phyloP scores from a whole-genome alignment of 768 basidiomycete genomes.

The Nidularia sp. region DNA sequence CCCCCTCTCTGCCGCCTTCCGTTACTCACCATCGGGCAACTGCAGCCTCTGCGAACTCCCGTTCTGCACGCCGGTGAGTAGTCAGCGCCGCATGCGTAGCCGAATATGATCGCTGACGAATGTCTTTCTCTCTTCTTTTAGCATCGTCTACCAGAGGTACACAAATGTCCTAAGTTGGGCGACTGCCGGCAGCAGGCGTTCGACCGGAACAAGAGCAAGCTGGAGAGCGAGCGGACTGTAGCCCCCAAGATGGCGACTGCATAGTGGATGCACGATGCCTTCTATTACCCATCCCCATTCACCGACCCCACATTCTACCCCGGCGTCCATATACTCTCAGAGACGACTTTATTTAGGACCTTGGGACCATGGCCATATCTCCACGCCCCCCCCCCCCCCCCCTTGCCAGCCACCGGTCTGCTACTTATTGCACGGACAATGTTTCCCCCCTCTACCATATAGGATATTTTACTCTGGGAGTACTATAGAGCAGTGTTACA shows the following conservation, averaged over 20 bases:
- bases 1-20: slow-evolving; percentile 52
- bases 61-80: slow-evolving; percentile 75
- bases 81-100: neutral
- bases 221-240: slow-evolving; percentile 86
- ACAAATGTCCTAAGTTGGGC: slow-evolving; percentile 78
- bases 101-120: too few species aligned
- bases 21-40: slow-evolving; percentile 76
- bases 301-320: neutral
- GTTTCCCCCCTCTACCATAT: slow-evolving; percentile 3
- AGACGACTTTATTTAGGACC: too few species aligned
- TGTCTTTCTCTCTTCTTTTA: slow-evolving; percentile 21
- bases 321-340: too few species aligned
- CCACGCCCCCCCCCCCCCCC: too few species aligned
- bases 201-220: slow-evolving; percentile 80
- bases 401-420: too few species aligned
- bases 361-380: neutral
- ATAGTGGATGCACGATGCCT: slow-evolving; percentile 24
- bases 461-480: slow-evolving; percentile 8
- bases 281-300: neutral
- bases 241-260: slow-evolving; percentile 84
- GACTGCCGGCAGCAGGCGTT: slow-evolving; percentile 87
- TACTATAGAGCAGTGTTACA: slow-evolving; percentile 16
- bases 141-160: slow-evolving; percentile 90
- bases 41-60: slow-evolving; percentile 76
- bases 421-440: too few species aligned